Evolutionary conservation across 169 alveolate genomes (phyloP).

Genomic region (Theileria sp.): DNA sequence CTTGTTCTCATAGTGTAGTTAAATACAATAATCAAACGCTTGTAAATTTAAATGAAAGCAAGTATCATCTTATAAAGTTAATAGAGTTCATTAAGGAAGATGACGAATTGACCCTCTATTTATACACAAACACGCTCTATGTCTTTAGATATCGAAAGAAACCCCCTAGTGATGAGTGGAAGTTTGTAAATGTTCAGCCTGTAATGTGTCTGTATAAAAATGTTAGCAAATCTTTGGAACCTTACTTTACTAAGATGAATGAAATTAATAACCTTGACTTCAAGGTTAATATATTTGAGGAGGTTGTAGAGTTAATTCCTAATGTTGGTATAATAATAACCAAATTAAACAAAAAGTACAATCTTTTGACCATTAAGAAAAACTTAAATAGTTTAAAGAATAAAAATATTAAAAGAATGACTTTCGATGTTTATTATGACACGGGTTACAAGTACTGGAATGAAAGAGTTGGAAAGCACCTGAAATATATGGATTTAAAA

Average conservation of each 20-base stretch:
- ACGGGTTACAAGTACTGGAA: neutral
- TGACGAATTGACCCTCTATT: neutral
- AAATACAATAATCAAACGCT: too few relatives aligned
- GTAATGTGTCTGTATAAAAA: neutral
- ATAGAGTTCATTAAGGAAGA: neutral
- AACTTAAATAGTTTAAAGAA: neutral
- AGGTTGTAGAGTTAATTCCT: neutral
- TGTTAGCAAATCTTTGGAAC: neutral
- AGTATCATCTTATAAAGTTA: neutral
- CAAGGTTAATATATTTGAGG: neutral
- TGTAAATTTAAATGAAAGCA: neutral
- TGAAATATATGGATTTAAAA: neutral
- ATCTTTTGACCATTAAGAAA: neutral
- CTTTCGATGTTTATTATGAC: neutral
- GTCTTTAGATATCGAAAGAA: neutral
- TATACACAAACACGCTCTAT: conserved; percentile 1
- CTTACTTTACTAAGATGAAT: neutral
- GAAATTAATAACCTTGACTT: neutral
- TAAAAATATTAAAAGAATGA: too few relatives aligned
- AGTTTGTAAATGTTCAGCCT: neutral
- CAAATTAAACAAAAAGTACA: neutral
- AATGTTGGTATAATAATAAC: neutral
- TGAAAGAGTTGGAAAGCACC: neutral
- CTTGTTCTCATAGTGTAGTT: neutral
- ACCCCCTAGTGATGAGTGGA: neutral